Base-by-base conservation (phyloP, 2,329 filamentous ascomycete species). In the Fragosphaeria purpurea region DNA sequence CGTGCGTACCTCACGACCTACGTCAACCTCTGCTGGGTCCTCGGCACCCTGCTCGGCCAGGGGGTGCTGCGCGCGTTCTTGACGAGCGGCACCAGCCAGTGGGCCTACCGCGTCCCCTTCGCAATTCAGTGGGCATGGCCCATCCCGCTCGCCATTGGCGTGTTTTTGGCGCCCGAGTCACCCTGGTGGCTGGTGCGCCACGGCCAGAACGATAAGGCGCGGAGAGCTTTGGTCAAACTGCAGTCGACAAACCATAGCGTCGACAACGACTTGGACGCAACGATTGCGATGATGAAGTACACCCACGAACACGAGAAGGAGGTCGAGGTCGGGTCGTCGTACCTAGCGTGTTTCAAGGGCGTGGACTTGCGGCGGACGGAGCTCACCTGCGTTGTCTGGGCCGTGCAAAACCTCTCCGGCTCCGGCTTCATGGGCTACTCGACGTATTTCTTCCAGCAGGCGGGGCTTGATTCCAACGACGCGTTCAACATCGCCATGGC, bases 201-300 rank as follows among this genome's bases (percentile, higher is more conserved):
- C 45, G 70, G 67, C 4, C 61, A 64, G 12, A 56, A 57, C 7
- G 65, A 66, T 1, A 69, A 74, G 31, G 72, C 72, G 0, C 64
- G 68, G 46, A 54, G 56, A 11, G 63, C 67, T 3, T 56, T 74
- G 49, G 60, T 63, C 1, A 60, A 65, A 13, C 57, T 82, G 50
- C 74, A 76, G 55, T 70, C 68, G 5, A 60, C 61, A 8, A 35
- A 34, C 32, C n/a, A 47, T n/a, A n/a, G n/a, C n/a, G n/a, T n/a
- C n/a, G n/a, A n/a, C 12, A 83, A 80, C 0, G 77, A 85, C 51
- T 89, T 91, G 59, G 79, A 93, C 60, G 42, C n/a, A n/a, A n/a
- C n/a, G n/a, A n/a, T n/a, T n/a, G n/a, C n/a, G n/a, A n/a, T n/a
- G n/a, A n/a, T 50, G 35, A 50, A 71, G 35, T 68, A 73, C 47